Conservation (phyloP, 139 green algal species). For the Protoeuglena noctilucae region DNA sequence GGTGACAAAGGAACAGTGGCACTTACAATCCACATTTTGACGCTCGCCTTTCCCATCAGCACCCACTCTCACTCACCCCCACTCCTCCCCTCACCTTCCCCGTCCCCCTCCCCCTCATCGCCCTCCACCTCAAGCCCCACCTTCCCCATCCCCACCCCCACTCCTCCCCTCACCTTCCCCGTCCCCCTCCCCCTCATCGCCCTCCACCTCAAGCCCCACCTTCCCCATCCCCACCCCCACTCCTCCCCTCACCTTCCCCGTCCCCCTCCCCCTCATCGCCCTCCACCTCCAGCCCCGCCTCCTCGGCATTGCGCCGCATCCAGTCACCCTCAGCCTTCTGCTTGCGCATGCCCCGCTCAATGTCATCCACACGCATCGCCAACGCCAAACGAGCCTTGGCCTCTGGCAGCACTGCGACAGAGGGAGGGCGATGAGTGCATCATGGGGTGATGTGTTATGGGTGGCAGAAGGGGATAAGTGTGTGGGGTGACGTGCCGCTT, state of each 20-base stretch:
- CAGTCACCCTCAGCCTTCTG: slow-evolving; percentile 32
- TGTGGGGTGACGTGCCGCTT: not conserved
- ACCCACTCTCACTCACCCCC: slow-evolving; percentile 6
- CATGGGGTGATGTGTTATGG: slow-evolving; percentile 8
- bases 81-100: slow-evolving; percentile 7
- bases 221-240: not conserved
- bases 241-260: slow-evolving; percentile 1
- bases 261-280: slow-evolving; percentile 17
- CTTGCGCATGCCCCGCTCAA: slow-evolving; percentile 41
- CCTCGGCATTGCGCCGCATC: slow-evolving; percentile 29
- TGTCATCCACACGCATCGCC: slow-evolving; percentile 40
- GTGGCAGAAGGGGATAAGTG: not conserved
- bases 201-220: slow-evolving; percentile 11
- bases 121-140: not conserved
- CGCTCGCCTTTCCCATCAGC: not conserved
- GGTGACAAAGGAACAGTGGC: slow-evolving; percentile 2
- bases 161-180: slow-evolving; percentile 3
- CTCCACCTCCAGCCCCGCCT: slow-evolving; percentile 17
- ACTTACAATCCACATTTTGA: not conserved
- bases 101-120: too few species aligned
- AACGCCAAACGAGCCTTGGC: slow-evolving; percentile 22
- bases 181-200: slow-evolving; percentile 17
- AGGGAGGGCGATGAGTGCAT: too few species aligned
- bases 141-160: not conserved
- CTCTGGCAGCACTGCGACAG: slow-evolving; percentile 13